Evolutionary conservation across 306 rosid species (phyloP).

Genomic region (Pyrus pyrifolia): DNA sequence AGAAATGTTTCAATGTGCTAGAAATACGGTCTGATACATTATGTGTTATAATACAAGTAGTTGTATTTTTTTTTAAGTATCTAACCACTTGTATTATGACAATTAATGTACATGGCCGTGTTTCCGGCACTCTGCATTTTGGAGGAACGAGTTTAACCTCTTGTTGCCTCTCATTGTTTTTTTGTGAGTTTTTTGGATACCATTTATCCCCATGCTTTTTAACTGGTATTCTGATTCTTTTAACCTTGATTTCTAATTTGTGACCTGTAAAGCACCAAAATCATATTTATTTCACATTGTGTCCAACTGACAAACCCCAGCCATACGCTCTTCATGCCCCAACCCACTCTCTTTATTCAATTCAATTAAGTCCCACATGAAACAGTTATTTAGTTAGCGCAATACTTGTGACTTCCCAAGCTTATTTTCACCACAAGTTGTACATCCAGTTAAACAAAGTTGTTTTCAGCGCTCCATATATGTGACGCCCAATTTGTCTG

Average conservation of each 20-base stretch:
- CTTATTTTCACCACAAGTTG: neutral
- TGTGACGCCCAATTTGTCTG: too few species aligned
- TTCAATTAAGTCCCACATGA: neutral
- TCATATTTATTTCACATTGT: slow-evolving; percentile 15
- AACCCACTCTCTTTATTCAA: slow-evolving; percentile 20
- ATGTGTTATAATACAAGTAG: too few species aligned
- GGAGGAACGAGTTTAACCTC: neutral
- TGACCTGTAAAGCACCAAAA: neutral
- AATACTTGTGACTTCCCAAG: slow-evolving; percentile 20
- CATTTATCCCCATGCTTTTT: neutral
- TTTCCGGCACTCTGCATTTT: neutral
- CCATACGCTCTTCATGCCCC: slow-evolving; percentile 23
- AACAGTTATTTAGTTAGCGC: neutral
- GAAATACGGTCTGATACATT: too few species aligned
- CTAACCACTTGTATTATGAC: too few species aligned
- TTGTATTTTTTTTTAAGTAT: too few species aligned
- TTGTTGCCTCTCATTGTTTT: neutral
- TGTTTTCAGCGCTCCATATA: too few species aligned
- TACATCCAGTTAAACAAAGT: neutral
- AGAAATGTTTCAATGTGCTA: too few species aligned
- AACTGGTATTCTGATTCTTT: neutral
- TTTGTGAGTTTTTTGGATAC: neutral
- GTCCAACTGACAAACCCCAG: slow-evolving; percentile 9
- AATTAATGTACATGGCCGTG: accelerated
- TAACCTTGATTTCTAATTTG: neutral